Percentiles rank a stretch among this genome's conserved stretches.
phyloP scores from a whole-genome alignment of 352 stramenopile genomes.

The Pythium biforme region DNA sequence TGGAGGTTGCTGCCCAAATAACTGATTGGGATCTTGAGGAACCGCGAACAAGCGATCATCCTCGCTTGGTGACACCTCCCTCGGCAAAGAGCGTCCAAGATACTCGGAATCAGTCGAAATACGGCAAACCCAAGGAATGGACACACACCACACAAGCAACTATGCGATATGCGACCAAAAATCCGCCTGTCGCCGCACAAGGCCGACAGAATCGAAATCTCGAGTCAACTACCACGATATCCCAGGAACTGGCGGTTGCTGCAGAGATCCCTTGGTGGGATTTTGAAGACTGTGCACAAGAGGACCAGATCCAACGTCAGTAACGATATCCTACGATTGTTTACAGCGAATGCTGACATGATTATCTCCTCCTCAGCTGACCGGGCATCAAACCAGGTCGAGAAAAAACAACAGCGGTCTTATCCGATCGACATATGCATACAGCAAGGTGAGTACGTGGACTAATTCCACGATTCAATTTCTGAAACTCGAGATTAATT shows the following conservation, averaged over 20 bases:
- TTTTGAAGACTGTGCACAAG: constrained; percentile 2
- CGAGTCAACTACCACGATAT: constrained; percentile 1
- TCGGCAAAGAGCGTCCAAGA: neutral
- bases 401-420: neutral
- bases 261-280: constrained; percentile 30
- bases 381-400: neutral
- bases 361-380: neutral
- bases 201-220: neutral
- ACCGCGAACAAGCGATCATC: neutral
- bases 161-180: neutral
- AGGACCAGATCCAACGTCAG: neutral
- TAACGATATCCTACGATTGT: neutral
- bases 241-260: constrained; percentile 24
- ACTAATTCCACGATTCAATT: constrained; percentile 1
- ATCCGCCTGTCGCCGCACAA: neutral
- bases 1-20: constrained; percentile 51
- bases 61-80: constrained; percentile 23
- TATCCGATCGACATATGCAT: neutral
- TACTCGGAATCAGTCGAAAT: neutral
- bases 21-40: constrained; percentile 52
- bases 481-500: neutral
- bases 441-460: neutral
- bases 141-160: too few relatives aligned
- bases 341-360: neutral
- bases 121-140: too few relatives aligned